Percentiles rank a stretch among this genome's conserved stretches.
These are phyloP conservation scores for Sergeia podlipaevii DNA, from an alignment of 208 protist genomes.

Conservation along the genomic window DNA sequence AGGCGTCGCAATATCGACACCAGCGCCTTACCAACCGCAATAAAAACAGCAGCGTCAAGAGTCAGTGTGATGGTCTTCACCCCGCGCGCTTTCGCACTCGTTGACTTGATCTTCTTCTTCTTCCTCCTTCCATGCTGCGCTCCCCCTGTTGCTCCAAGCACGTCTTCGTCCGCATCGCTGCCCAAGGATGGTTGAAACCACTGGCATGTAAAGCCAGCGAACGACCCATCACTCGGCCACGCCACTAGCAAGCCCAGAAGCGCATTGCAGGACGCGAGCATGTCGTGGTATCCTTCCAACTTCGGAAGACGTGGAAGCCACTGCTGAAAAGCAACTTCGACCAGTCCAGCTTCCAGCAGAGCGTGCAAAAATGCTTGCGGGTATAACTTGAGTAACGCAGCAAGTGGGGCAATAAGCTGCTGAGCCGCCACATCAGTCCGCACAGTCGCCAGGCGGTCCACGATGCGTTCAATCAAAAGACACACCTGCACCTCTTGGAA, in stretches of 20 bases:
- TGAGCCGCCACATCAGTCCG: constrained; percentile 40
- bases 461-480: constrained; percentile 25
- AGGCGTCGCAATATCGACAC: constrained; percentile 1
- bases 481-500: constrained; percentile 36
- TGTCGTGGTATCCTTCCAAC: constrained; percentile 16
- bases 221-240: constrained; percentile 14
- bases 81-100: not conserved
- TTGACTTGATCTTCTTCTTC: not conserved
- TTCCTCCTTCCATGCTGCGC: not conserved
- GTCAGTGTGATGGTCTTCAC: constrained; percentile 4
- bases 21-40: constrained; percentile 22
- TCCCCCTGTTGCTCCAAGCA: not conserved
- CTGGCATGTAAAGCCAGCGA: not conserved
- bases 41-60: constrained; percentile 24
- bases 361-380: constrained; percentile 30
- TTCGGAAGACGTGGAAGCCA: constrained; percentile 43
- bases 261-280: constrained; percentile 31
- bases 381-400: constrained; percentile 40
- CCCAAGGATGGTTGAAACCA: too few relatives aligned
- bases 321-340: constrained; percentile 28
- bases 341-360: constrained; percentile 22
- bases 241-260: constrained; percentile 27
- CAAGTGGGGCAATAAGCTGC: constrained; percentile 51
- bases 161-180: too few relatives aligned
- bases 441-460: constrained; percentile 29